These are phyloP conservation scores for Trichophyton schoenleinii DNA, from an alignment of 2,329 filamentous ascomycete species.

Conservation along the genomic window DNA sequence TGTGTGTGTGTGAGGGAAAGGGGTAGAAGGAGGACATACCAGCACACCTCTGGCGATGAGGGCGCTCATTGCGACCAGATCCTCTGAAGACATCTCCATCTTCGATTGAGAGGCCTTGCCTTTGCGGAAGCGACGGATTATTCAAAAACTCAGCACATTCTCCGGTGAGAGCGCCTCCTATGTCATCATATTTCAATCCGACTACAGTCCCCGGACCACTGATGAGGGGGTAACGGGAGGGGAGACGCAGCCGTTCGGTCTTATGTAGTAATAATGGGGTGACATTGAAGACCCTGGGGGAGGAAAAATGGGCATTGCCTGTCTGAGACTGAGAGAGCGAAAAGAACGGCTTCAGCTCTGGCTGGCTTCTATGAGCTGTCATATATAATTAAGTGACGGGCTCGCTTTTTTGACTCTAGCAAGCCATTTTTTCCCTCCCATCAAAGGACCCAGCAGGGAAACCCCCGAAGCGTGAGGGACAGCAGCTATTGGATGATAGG, in stretches of 20 bases:
- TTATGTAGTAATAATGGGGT: neutral
- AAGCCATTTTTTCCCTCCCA: neutral
- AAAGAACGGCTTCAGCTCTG: neutral
- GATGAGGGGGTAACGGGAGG: neutral
- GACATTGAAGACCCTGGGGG: neutral
- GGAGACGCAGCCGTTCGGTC: neutral
- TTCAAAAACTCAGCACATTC: neutral
- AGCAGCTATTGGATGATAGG: neutral
- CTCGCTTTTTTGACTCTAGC: neutral
- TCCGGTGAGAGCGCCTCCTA: neutral
- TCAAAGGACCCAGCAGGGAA: neutral
- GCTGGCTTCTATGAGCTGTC: neutral
- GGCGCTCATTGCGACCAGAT: neutral
- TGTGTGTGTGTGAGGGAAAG: no score
- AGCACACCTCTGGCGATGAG: constrained; percentile 1
- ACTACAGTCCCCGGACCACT: neutral
- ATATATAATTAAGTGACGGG: neutral
- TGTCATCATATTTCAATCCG: neutral
- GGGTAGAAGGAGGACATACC: neutral
- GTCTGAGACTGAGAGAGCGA: neutral
- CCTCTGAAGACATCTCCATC: neutral
- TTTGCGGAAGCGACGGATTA: neutral
- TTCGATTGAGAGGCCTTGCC: neutral
- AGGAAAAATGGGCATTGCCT: neutral
- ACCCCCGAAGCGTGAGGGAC: neutral